phyloP scores from a whole-genome alignment of 495 filamentous ascomycete species.

The Aspergillus diversus region DNA sequence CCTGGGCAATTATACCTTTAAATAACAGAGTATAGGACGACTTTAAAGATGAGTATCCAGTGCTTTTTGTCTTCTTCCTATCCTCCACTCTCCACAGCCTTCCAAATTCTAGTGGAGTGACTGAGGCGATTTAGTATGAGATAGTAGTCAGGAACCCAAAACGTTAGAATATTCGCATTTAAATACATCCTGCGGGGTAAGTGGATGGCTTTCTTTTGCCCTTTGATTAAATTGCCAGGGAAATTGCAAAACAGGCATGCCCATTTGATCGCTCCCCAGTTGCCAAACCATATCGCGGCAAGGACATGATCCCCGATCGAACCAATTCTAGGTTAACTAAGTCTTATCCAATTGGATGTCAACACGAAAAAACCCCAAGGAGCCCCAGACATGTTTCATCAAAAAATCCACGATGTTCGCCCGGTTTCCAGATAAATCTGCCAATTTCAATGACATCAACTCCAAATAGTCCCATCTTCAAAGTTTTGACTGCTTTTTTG shows the following conservation, averaged over 20 bases:
- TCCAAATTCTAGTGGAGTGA: no score
- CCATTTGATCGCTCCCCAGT: not conserved
- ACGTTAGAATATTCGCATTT: not conserved
- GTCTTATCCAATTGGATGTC: not conserved
- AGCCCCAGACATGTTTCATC: not conserved
- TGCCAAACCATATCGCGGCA: conserved; percentile 1
- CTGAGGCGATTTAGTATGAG: not conserved
- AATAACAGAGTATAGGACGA: no score
- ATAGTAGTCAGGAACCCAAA: not conserved
- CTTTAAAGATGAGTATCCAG: no score
- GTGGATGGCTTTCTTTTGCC: conserved; percentile 1
- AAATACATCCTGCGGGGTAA: conserved; percentile 4
- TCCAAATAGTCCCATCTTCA: no score
- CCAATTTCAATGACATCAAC: not conserved
- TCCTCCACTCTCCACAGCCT: no score
- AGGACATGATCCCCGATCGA: conserved; percentile 1
- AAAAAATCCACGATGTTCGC: not conserved
- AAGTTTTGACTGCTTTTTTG: no score
- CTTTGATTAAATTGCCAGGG: conserved; percentile 7
- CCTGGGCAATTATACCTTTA: no score
- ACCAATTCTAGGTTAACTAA: not conserved
- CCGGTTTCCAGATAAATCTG: not conserved
- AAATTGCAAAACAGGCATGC: not conserved
- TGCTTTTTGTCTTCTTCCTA: no score
- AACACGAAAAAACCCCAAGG: no score